Base-by-base conservation (phyloP, 1,139 yeast genomes). In the Arxiozyma slooffiae region DNA sequence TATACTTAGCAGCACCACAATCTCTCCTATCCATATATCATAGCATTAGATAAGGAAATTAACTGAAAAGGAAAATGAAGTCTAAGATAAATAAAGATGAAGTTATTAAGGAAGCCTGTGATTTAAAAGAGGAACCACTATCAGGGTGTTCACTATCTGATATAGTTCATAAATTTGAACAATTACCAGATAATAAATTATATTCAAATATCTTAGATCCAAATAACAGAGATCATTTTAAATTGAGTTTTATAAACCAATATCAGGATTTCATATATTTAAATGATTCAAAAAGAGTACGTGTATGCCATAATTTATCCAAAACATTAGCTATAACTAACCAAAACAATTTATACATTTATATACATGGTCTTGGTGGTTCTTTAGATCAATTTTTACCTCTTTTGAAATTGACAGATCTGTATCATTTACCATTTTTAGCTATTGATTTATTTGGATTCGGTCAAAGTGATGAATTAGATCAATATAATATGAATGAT, bases 351-450 rank as follows among this genome's bases (percentile, higher is more conserved):
- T 2, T 44, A 30, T 50, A 7, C 83, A 59, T 82, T 6, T 79
- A 82, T 53, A 61, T 83, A 21, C 89, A 82, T 68, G 90, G 90
- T 0, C 60, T 83, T 46, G 89, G 89, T 1, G 90, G 90, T 1
- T 85, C 79, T 57, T 69, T 82, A 69, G 78, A 86, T 8, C 89
- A 83, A 60, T 82, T 82, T 61, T 87, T 82, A 60, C 81, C 85
- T 0, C 69, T 81, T 48, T 69, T 82, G 69, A 79, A 76, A n/a
- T 69, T 79, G 41, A 71, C 81, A 46, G 72, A 82, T 39, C 78
- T 76, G 53, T 72, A 73, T 57, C 81, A 78, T 56, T 70, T 51
- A 22, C 41, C 45, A 1, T 64, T 82, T 20, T 57, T 79, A 47
- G 72, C 85, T 0, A 56, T 83, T 38, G 90, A 83, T 61, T 66